Percentiles rank a stretch among this genome's conserved stretches.
Evolutionary conservation across 441 rosid species (phyloP).

Genomic region (Croton setiger): DNA sequence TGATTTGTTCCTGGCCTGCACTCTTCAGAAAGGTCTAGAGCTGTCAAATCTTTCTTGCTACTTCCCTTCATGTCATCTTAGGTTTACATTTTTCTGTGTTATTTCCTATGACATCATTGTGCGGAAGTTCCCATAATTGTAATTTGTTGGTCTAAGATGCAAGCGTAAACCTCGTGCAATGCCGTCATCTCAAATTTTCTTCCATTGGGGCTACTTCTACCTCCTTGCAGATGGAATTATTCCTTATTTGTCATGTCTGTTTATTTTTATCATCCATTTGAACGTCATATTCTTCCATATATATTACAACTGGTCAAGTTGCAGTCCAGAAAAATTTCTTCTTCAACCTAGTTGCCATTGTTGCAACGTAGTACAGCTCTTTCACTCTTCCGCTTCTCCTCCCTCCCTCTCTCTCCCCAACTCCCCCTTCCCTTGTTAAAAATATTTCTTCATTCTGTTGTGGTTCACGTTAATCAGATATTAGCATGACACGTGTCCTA

Average conservation of each 20-base stretch:
- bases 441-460: not conserved
- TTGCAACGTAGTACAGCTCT: not conserved
- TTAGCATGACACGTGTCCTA: not conserved
- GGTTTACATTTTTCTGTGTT: not conserved
- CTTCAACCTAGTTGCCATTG: not conserved
- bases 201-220: not conserved
- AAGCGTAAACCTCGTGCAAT: no score
- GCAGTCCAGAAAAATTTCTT: not conserved
- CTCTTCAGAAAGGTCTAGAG: not conserved
- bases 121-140: not conserved
- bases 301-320: not conserved
- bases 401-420: not conserved
- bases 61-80: not conserved
- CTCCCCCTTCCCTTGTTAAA: not conserved
- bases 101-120: not conserved
- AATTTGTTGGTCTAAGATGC: not conserved
- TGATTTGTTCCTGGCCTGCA: not conserved
- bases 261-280: not conserved
- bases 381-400: not conserved
- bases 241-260: not conserved
- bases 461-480: not conserved
- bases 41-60: not conserved
- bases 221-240: not conserved
- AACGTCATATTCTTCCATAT: not conserved
- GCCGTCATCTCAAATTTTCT: not conserved